These are phyloP conservation scores for Saraca asoca DNA, from an alignment of 331 rosid genomes.

Conservation along the genomic window DNA sequence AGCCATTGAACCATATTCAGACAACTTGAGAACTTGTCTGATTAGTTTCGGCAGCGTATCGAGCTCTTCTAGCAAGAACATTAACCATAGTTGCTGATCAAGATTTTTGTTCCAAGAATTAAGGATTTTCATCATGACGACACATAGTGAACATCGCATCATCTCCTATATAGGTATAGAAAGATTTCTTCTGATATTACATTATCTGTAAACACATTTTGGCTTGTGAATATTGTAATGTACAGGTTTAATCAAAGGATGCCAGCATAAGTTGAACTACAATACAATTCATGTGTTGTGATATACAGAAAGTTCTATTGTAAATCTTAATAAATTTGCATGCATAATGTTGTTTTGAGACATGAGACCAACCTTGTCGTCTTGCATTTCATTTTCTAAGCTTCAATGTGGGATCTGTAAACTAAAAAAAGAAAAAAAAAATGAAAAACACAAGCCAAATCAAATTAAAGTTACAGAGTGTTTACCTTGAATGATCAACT, in stretches of 20 bases:
- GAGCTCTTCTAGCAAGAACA: conserved; percentile 20
- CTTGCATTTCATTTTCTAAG: too few species aligned
- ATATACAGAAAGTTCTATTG: too few species aligned
- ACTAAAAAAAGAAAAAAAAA: too few species aligned
- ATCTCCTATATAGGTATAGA: conserved; percentile 39
- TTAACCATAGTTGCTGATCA: conserved; percentile 23
- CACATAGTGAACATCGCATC: conserved; percentile 17
- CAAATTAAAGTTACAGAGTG: too few species aligned
- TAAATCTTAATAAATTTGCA: too few species aligned
- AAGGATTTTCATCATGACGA: conserved; percentile 35
- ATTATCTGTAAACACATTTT: conserved; percentile 7
- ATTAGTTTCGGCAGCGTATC: conserved; percentile 33
- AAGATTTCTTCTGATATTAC: conserved; percentile 29
- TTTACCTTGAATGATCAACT: too few species aligned
- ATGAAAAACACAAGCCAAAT: too few species aligned
- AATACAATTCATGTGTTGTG: not conserved
- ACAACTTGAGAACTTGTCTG: conserved; percentile 29
- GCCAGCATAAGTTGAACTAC: conserved; percentile 30
- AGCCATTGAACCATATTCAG: conserved; percentile 54
- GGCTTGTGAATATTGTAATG: conserved; percentile 47
- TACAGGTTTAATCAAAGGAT: conserved; percentile 36
- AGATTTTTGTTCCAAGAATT: conserved; percentile 38
- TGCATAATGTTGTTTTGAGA: too few species aligned
- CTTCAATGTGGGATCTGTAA: too few species aligned
- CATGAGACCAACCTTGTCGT: too few species aligned